A percentile compares a stretch with the other conserved stretches of the same genome.
Conservation (phyloP, 495 filamentous ascomycete species). For the Penicillium longicatenatum region DNA sequence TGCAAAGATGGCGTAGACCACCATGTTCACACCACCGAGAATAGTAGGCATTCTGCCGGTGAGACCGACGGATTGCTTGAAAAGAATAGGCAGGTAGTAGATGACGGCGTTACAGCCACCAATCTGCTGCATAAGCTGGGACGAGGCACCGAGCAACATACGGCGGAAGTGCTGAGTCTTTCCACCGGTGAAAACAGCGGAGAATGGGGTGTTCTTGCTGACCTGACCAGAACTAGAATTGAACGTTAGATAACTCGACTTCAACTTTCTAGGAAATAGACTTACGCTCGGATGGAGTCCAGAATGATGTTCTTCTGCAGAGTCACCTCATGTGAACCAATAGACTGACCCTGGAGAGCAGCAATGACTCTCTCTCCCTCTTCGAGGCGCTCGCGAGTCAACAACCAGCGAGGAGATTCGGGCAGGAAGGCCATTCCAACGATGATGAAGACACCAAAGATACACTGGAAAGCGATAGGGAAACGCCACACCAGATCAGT, state of each 20-base stretch:
- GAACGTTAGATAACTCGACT: slow-evolving; percentile 13
- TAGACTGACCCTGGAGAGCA: not conserved
- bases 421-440: slow-evolving; percentile 61
- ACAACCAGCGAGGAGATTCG: slow-evolving; percentile 59
- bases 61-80: slow-evolving; percentile 57
- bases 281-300: slow-evolving; percentile 55
- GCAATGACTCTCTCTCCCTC: slow-evolving; percentile 46
- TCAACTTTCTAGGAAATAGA: slow-evolving; percentile 43
- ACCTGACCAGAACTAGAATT: not conserved
- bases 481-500: slow-evolving; percentile 56
- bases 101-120: slow-evolving; percentile 72
- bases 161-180: slow-evolving; percentile 37
- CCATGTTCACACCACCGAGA: slow-evolving; percentile 73
- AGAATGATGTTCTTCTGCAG: slow-evolving; percentile 61
- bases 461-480: slow-evolving; percentile 55
- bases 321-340: slow-evolving; percentile 15
- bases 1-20: slow-evolving; percentile 65
- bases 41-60: slow-evolving; percentile 62
- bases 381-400: slow-evolving; percentile 45
- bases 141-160: slow-evolving; percentile 32
- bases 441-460: slow-evolving; percentile 55
- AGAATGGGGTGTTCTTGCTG: slow-evolving; percentile 2
- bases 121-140: slow-evolving; percentile 70
- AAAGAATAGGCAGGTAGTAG: slow-evolving; percentile 74
- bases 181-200: slow-evolving; percentile 27